Base-by-base conservation (phyloP, 2,329 filamentous ascomycete genomes). In the Penicillium sp. region DNA sequence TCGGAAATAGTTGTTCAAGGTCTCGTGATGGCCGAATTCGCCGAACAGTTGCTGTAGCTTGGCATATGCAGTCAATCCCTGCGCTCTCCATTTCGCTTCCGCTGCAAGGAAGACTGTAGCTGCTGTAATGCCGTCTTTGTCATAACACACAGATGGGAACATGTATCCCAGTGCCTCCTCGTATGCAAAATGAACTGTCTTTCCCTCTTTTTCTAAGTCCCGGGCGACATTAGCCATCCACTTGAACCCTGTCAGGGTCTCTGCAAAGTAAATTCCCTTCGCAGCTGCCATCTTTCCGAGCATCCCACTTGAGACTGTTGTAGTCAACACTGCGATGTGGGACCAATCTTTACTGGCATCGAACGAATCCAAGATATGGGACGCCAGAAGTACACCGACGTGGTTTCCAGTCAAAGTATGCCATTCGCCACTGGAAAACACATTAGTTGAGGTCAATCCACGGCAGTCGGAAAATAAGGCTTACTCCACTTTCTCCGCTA, bases 161-260 rank as follows among this genome's bases (percentile, higher is more conserved):
- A 87, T 87, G 69, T 86, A 88, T 1, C 85, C 85, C 23, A 88
- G 79, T 8, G 85, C 85, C 71, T 88, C 85, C 70, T 88, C 85
- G 62, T 84, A 88, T 1, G 84, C 84, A 65, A 82, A 87, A 0
- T 79, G 74, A 0, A 82, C 79, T 23, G 79, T 73, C 62, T 81
- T 82, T 25, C 81, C 82, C 53, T 74, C 65, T 3, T 68, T 64
- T 54, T 79, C 74, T 2, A 86, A 76, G n/a, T 80, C 73, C 19
- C 80, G 78, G 2, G 84, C 82, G 45, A 82, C 77, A 60, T 87
- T 87, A 2, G 84, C 85, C 60, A 88, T 80, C 85, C 85, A 88
- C 69, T 88, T 88, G 75, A 88, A 88, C 1, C 85, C 85, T 0
- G 85, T 88, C 31, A 88, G 72, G 0, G 85, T 87, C 65, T 87